Percentiles rank a stretch among this genome's conserved stretches.
Conservation (phyloP, 2,329 filamentous ascomycete species). For the Claviceps arundinis region DNA sequence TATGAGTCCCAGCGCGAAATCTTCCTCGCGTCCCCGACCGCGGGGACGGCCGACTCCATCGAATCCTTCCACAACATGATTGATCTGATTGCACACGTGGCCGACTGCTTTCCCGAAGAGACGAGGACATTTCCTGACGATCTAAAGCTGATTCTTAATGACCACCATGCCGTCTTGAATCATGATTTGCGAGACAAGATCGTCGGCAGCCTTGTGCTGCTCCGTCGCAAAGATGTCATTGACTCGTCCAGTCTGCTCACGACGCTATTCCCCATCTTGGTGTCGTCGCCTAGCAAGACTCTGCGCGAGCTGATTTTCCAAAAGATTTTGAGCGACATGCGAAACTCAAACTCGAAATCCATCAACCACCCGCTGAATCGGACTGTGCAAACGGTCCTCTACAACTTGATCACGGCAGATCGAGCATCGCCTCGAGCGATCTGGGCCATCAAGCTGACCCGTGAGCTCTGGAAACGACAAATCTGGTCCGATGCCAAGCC, state of each 20-base stretch:
- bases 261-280: conserved; percentile 85
- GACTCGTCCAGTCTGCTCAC: conserved; percentile 75
- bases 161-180: conserved; percentile 73
- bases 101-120: conserved; percentile 80
- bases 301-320: conserved; percentile 70
- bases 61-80: conserved; percentile 83
- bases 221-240: conserved; percentile 84
- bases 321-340: conserved; percentile 84
- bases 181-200: conserved; percentile 85
- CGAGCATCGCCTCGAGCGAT: conserved; percentile 72
- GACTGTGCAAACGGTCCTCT: conserved; percentile 84
- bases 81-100: conserved; percentile 85
- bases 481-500: conserved; percentile 91
- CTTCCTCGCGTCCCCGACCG: conserved; percentile 71
- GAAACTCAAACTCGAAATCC: conserved; percentile 72
- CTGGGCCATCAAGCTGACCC: conserved; percentile 91
- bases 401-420: conserved; percentile 81
- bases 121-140: conserved; percentile 67
- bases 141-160: conserved; percentile 64
- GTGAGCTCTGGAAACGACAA: conserved; percentile 92
- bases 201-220: conserved; percentile 74
- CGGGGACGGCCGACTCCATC: conserved; percentile 63
- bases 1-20: conserved; percentile 87
- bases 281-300: conserved; percentile 83
- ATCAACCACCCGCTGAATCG: conserved; percentile 89